Percentiles rank a stretch among this genome's conserved stretches.
These are phyloP conservation scores for Rhizopus arrhizus DNA, from an alignment of 371 early-diverging fungal genomes.

Conservation along the genomic window DNA sequence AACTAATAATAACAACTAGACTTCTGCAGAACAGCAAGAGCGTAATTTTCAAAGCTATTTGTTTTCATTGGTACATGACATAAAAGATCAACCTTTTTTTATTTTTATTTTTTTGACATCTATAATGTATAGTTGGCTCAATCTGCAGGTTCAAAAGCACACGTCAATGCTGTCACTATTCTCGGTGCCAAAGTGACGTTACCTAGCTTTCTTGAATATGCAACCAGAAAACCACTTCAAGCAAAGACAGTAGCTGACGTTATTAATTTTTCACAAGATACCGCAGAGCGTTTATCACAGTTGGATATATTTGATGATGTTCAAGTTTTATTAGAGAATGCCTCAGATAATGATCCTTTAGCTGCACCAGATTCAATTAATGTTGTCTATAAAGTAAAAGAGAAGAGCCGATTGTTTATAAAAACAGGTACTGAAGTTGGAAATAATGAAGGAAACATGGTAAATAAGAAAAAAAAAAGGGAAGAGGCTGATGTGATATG, in stretches of 20 bases:
- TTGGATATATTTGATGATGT: conserved; percentile 79
- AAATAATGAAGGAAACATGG: conserved; percentile 81
- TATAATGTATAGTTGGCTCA: conserved; percentile 28
- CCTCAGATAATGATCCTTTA: conserved; percentile 49
- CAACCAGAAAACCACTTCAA: conserved; percentile 39
- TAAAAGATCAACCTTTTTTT: background rate
- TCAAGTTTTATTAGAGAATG: conserved; percentile 67
- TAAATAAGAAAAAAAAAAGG: conserved; percentile 21
- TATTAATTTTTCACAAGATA: conserved; percentile 62
- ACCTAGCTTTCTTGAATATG: conserved; percentile 48
- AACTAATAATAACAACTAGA: background rate
- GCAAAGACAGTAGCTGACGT: conserved; percentile 70
- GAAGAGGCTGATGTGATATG: background rate
- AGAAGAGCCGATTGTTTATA: conserved; percentile 69
- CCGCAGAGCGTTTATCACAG: conserved; percentile 63
- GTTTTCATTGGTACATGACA: conserved; percentile 4
- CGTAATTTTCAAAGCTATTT: conserved; percentile 1
- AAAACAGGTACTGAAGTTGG: conserved; percentile 85
- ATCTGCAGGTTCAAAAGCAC: conserved; percentile 42
- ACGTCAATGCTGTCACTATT: conserved; percentile 58
- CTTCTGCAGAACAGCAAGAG: background rate
- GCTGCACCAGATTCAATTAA: conserved; percentile 63
- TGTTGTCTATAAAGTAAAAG: conserved; percentile 70
- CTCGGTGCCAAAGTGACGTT: conserved; percentile 52
- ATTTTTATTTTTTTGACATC: background rate